Base-by-base conservation (phyloP, 805 yeast genomes). In the Maudiozyma serrabonitensis region DNA sequence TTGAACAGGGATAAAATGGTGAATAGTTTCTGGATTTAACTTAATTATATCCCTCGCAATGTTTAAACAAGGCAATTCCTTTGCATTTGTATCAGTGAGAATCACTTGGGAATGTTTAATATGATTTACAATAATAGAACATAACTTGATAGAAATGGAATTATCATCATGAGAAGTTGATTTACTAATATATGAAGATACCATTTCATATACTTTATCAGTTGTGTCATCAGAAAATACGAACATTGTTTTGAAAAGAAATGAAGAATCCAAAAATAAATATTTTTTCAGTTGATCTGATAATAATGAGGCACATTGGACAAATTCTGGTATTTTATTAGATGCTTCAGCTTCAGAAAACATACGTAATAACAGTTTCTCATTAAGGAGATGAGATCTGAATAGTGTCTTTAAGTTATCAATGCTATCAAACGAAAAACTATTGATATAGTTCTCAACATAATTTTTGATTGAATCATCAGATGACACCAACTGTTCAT, bases 341-440 rank as follows among this genome's bases (percentile, higher is more conserved):
- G 55, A 48, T 0, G 50, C 41, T 6, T 52, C 51, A 4, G 73
- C 64, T 12, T 53, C 48, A 3, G 56, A 49, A 53, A 67, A 76
- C 8, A 77, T 51, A 31, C 63, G 64, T 1, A 52, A 12, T 0
- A 73, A 54, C 23, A 71, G 69, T 1, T 67, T 67, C 6, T 63
- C 58, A 4, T 64, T 69, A 7, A 75, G 42, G 35, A 75, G 61
- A 32, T 56, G 58, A 1, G 54, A 26, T 25, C 55, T 58, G 52
- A 69, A 66, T 26, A 68, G 48, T 5, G 46, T 41, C 25, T 12
- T 6, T n/a, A 54, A 55, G 44, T 58, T 61, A 48, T 64, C 25
- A 19, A 8, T 60, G 7, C 52, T 52, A 5, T 23, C 18, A 41
- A 61, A 70, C 13, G 59, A 51, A 50, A 65, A 70, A 1, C 37